Evolutionary conservation across 192 early-diverging fungal genomes (phyloP), one percentile per base, ranked within the genome.

Genomic region (Podila clonocystis): DNA sequence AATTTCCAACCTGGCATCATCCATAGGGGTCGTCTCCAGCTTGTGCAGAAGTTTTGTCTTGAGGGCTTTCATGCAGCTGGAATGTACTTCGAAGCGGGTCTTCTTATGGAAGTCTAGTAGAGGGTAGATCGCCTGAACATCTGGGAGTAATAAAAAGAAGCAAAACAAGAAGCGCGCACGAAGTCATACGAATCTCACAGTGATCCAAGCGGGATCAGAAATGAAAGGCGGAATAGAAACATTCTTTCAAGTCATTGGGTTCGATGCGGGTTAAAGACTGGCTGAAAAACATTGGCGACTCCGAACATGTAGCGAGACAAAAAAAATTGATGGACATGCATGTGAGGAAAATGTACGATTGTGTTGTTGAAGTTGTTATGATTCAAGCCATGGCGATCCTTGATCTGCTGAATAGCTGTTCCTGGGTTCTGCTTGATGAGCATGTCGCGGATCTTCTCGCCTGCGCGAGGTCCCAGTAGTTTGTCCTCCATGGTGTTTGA

Each of bases 101-200:
- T 84, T 83, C 11, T 83, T 83, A n/a, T 83, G 84, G 8, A 82
- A 75, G 65, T 90, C 87, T 0, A 90, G 70, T 8, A 90, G 60
- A 8, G 89, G 87, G 45, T 86, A 88, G 50, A 85, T 80, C 13
- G 80, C 82, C 19, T 77, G 71, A 24, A 88, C 75, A 50, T 70
- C 78, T 41, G 68, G 84, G n/a, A 89, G 66, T 80, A 69, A 72
- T 34, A 58, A 49, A 31, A 50, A 60, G 62, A 68, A 62, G 55
- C 22, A 50, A 48, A 20, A 65, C 5, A 30, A 58, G n/a, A 58
- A 26, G 24, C 24, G 28, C 60, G 38, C 50, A 62, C 45, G 38
- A 63, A 9, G 77, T 80, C 77, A 80, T 80, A 80, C 77, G 62
- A 69, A 68, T 69, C 77, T 80, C 77, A 38, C n/a, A n/a, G 2